Evolutionary conservation across 2,329 filamentous ascomycete species (phyloP).

Genomic region (Ascochyta koolunga): DNA sequence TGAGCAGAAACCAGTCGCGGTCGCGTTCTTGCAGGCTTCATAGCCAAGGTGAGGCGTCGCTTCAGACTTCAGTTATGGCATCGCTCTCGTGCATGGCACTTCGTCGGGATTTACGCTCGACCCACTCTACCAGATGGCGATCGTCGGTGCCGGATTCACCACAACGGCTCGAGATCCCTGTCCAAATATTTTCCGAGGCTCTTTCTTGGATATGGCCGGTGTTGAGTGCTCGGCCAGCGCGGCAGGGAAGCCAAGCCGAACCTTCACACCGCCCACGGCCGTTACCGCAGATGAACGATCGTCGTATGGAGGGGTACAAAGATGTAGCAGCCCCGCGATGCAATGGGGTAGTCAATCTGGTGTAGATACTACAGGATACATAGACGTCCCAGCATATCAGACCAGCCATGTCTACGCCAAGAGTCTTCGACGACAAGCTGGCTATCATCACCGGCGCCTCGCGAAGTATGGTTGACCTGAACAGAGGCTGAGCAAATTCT

Average conservation of each 20-base stretch:
- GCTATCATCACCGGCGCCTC: conserved; percentile 78
- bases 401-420: conserved; percentile 6
- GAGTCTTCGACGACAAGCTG: conserved; percentile 68
- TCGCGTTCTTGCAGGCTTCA: background rate
- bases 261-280: conserved; percentile 4
- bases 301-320: conserved; percentile 9
- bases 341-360: background rate
- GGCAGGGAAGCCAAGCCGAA: conserved; percentile 5
- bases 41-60: background rate
- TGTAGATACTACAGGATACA: background rate
- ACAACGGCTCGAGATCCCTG: background rate
- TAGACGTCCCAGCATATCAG: background rate
- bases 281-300: background rate
- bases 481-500: background rate
- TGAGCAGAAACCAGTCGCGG: background rate
- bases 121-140: conserved; percentile 13
- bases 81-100: conserved; percentile 5
- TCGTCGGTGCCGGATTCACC: conserved; percentile 9
- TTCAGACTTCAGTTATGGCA: background rate
- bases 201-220: conserved; percentile 3
- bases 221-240: conserved; percentile 9
- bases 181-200: background rate
- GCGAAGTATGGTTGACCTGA: conserved; percentile 60
- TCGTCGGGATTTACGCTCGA: conserved; percentile 7
- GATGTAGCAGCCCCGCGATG: conserved; percentile 9